A percentile compares a stretch with the other conserved stretches of the same genome.
These are phyloP conservation scores for Stephanodiscus minutulus DNA, from an alignment of 108 stramenopile species.

Conservation along the genomic window DNA sequence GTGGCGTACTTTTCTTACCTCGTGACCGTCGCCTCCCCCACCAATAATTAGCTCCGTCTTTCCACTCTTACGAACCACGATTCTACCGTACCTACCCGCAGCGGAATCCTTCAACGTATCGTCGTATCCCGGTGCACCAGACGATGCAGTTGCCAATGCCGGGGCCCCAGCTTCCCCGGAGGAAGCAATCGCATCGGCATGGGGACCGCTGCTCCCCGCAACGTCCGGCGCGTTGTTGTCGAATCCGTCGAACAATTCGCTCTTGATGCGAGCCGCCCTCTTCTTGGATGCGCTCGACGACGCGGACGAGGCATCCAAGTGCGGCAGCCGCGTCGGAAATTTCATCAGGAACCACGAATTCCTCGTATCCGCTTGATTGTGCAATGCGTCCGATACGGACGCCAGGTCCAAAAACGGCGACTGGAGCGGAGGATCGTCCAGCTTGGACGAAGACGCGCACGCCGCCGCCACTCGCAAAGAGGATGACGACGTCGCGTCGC, in stretches of 20 bases:
- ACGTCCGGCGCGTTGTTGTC: constrained; percentile 16
- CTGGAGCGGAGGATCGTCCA: constrained; percentile 31
- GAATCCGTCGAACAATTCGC: constrained; percentile 29
- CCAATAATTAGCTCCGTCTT: constrained; percentile 74
- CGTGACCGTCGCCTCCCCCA: constrained; percentile 51
- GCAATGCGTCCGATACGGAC: constrained; percentile 10
- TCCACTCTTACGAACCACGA: constrained; percentile 82
- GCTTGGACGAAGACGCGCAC: constrained; percentile 6
- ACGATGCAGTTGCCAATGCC: constrained; percentile 4
- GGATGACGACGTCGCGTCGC: constrained; percentile 9
- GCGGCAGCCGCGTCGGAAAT: constrained; percentile 52
- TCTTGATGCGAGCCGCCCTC: constrained; percentile 27
- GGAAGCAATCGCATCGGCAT: constrained; percentile 5
- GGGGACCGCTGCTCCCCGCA: constrained; percentile 24
- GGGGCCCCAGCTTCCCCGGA: not conserved
- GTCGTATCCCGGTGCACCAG: constrained; percentile 58
- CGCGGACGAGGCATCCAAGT: constrained; percentile 27
- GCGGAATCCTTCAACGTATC: constrained; percentile 59
- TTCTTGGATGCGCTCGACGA: constrained; percentile 5
- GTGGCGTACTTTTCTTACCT: constrained; percentile 46
- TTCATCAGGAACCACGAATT: constrained; percentile 53
- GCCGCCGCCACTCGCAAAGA: not conserved
- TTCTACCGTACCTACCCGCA: constrained; percentile 75
- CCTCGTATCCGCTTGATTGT: constrained; percentile 9
- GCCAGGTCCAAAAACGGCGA: constrained; percentile 54